phyloP scores from a whole-genome alignment of 2,329 filamentous ascomycete species.

The Microsporum canis region DNA sequence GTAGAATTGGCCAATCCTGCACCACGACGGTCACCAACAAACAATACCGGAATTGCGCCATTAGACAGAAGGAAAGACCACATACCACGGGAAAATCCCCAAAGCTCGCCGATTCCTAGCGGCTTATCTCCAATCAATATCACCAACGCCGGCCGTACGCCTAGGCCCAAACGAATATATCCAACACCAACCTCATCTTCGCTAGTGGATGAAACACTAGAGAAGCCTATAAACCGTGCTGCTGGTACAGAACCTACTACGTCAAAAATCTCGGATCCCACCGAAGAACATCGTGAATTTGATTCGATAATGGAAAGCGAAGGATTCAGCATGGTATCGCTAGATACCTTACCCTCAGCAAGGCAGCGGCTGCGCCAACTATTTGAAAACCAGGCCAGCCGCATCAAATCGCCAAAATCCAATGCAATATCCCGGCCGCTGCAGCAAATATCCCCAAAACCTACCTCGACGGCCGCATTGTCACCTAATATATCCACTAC shows the following conservation, averaged over 20 bases:
- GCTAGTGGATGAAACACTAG: constrained; percentile 21
- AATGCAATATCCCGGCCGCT: not conserved
- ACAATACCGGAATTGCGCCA: constrained; percentile 15
- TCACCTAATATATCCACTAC: not conserved
- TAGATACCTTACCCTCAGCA: constrained; percentile 43
- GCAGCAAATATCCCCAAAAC: not conserved
- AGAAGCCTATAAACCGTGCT: constrained; percentile 13
- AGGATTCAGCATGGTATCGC: constrained; percentile 47
- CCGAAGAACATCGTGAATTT: constrained; percentile 37
- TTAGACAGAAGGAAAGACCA: constrained; percentile 17
- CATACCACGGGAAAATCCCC: constrained; percentile 27
- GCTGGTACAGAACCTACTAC: not conserved
- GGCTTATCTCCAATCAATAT: constrained; percentile 25
- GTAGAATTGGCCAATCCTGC: constrained; percentile 17
- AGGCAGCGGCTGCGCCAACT: constrained; percentile 22
- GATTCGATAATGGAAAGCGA: constrained; percentile 48
- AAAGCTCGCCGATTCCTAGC: constrained; percentile 20
- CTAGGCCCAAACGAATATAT: constrained; percentile 25
- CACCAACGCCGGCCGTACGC: constrained; percentile 25
- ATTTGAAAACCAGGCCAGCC: constrained; percentile 2
- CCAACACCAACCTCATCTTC: constrained; percentile 33
- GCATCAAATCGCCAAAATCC: not conserved
- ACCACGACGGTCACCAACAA: constrained; percentile 17
- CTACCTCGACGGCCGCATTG: not conserved
- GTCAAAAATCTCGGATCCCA: constrained; percentile 22